Evolutionary conservation across 352 stramenopile species (phyloP), one percentile per base, ranked within the genome.

Genomic region (Hyaloperonospora brassicae): DNA sequence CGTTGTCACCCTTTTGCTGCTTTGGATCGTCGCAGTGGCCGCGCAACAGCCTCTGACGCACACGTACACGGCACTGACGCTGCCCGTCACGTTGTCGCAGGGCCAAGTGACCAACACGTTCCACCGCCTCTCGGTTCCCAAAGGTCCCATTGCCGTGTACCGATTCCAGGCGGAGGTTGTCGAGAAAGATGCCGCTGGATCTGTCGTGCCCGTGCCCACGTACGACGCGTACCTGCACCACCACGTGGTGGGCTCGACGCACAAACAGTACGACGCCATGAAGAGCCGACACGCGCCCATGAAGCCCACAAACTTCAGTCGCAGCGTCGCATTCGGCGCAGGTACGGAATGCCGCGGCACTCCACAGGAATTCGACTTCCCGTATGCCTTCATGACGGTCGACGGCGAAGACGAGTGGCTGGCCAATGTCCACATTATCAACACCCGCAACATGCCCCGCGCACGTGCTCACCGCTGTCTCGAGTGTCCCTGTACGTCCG

Each of bases 181-280:
- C 35, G 77, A 83, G 49, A 68, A 70, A 46, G 65, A 70, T n/a
- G 67, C 68, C 5, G 46, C 51, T 53, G 75, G 72, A 14, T 67
- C 79, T 17, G 50, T 85, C 2, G 55, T 85, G n/a, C 59, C 76
- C 8, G 73, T 85, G 35, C 62, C 75, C 8, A 79, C 63, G 9
- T 92, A 70, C 56, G 81, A 92, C 44, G 81, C 81, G 17, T 92
- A 92, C 55, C 57, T 92, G 49, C 81, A 92, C 61, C 81, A 92
- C 64, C 79, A 92, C 64, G 81, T 92, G 6, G 79, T 88, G 27
- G 76, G 76, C 21, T 88, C 76, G 8, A 78, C 77, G 38, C 78
- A 88, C 63, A 67, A 84, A 46, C 62, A 73, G 23, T 87, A 90
- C 61, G 67, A 64, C 23, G 55, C 71, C 35, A 66, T 74, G 49